Percentiles rank a stretch among this genome's conserved stretches.
Conservation (phyloP, 306 rosid species). For the Vigna mungo region DNA sequence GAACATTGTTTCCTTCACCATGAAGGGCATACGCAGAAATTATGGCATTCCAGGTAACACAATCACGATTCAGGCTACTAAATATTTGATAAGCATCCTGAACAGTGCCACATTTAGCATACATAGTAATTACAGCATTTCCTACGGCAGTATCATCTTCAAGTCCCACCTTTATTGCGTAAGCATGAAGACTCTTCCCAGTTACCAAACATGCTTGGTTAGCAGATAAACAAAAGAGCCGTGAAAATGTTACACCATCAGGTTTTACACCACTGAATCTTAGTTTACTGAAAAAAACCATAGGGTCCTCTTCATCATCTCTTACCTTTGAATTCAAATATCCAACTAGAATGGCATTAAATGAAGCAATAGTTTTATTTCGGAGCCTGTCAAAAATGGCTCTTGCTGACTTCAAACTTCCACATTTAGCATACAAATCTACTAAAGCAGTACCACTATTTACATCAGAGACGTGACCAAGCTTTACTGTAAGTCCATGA, state of each 20-base stretch:
- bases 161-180: constrained; percentile 51
- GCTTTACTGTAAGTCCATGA: constrained; percentile 51
- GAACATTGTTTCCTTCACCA: constrained; percentile 51
- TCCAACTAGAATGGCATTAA: constrained; percentile 61
- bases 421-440: constrained; percentile 57
- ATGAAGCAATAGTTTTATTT: constrained; percentile 51
- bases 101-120: constrained; percentile 64
- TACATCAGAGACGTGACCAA: constrained; percentile 45
- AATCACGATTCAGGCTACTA: constrained; percentile 43
- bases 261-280: constrained; percentile 50
- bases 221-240: constrained; percentile 57
- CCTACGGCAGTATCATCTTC: constrained; percentile 52
- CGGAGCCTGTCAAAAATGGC: constrained; percentile 46
- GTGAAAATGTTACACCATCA: constrained; percentile 50
- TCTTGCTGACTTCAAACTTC: constrained; percentile 54
- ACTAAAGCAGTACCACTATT: constrained; percentile 50
- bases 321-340: constrained; percentile 43
- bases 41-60: constrained; percentile 59
- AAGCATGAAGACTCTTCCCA: constrained; percentile 61
- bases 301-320: constrained; percentile 52
- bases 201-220: constrained; percentile 54
- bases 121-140: constrained; percentile 61
- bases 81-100: constrained; percentile 56
- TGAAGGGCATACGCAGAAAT: constrained; percentile 61
- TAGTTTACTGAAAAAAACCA: constrained; percentile 46